Conservation (phyloP, 805 yeast species). For the Yamadazyma endophytica region DNA sequence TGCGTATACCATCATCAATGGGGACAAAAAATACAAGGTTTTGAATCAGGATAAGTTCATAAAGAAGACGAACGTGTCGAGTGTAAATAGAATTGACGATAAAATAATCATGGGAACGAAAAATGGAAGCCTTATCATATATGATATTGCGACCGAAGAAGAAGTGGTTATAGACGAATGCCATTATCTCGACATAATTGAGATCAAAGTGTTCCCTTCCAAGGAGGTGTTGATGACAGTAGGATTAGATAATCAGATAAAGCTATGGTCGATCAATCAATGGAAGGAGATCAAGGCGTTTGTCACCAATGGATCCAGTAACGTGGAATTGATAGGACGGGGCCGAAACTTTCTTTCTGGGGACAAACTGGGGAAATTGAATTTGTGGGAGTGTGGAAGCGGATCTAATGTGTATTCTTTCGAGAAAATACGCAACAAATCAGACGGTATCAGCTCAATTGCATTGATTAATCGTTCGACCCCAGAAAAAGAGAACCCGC, state of each 20-base stretch:
- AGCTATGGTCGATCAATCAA: slow-evolving; percentile 53
- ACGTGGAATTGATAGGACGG: slow-evolving; percentile 48
- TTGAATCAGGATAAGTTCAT: slow-evolving; percentile 3
- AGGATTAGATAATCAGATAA: slow-evolving; percentile 56
- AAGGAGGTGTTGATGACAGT: slow-evolving; percentile 55
- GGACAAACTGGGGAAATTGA: slow-evolving; percentile 47
- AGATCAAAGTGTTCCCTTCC: slow-evolving; percentile 56
- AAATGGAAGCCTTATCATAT: slow-evolving; percentile 10
- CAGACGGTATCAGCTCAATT: slow-evolving; percentile 15
- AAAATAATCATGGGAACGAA: slow-evolving; percentile 12
- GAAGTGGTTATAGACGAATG: slow-evolving; percentile 26
- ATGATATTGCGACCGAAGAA: slow-evolving; percentile 6
- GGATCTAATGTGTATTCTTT: slow-evolving; percentile 41
- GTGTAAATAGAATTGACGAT: slow-evolving; percentile 5
- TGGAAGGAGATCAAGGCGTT: slow-evolving; percentile 51
- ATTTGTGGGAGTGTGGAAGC: slow-evolving; percentile 67
- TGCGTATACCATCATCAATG: background rate
- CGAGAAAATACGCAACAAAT: slow-evolving; percentile 16
- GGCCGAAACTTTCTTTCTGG: slow-evolving; percentile 66
- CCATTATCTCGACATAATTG: slow-evolving; percentile 47
- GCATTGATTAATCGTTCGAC: slow-evolving; percentile 3
- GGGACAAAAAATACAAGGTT: slow-evolving; percentile 5
- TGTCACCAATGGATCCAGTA: slow-evolving; percentile 38
- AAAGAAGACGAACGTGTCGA: slow-evolving; percentile 3
- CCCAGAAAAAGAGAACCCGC: background rate